Base-by-base conservation (phyloP, 345 rosid genomes). In the Erysimum cheiranthoides region DNA sequence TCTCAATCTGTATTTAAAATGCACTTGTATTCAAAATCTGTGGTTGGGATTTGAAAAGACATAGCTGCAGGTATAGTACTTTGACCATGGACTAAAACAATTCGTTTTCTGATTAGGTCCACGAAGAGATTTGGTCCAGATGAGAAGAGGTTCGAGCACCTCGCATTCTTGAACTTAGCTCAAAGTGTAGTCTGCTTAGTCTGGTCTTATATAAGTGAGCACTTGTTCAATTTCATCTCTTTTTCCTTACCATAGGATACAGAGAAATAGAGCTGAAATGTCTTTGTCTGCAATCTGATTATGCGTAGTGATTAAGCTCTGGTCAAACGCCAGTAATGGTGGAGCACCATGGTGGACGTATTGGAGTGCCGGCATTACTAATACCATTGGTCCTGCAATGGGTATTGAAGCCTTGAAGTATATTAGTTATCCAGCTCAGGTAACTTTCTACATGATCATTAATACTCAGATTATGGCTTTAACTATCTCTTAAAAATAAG, bases 401-500 rank as follows among this genome's bases (percentile, higher is more conserved):
- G 99, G 97, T 6, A 95, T 95, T 64, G 97, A 95, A 78, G 99
- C 99, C 39, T 70, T 95, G 61, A 95, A 95, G 83, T 95, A 95
- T 81, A 95, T 95, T 31, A 92, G 99, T 69, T 95, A 95, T 71
- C 99, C 99, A 7, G 99, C 99, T 53, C 99, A 95, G 97, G 98
- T 78, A 80, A 50, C 9, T 58, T 58, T 69, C 30, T 27, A 4
- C 51, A 8, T 58, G 16, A 40, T 60, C 62, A 27, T 1, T 6
- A 21, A 10, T 57, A 21, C 38, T 57, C 47, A 60, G 38, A 12
- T 21, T 32, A 9, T 69, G 47, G 61, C 3, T 75, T 58, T 47
- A 0, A 54, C 5, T 13, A 6, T 59, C 34, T 43, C 3, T 49
- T 60, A 4, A 18, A 30, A 18, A 30, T 43, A 63, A 7, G 2